Base-by-base conservation (phyloP, 225 moss, liverwort and hornwort genomes). In the Anthoceros angustus region DNA sequence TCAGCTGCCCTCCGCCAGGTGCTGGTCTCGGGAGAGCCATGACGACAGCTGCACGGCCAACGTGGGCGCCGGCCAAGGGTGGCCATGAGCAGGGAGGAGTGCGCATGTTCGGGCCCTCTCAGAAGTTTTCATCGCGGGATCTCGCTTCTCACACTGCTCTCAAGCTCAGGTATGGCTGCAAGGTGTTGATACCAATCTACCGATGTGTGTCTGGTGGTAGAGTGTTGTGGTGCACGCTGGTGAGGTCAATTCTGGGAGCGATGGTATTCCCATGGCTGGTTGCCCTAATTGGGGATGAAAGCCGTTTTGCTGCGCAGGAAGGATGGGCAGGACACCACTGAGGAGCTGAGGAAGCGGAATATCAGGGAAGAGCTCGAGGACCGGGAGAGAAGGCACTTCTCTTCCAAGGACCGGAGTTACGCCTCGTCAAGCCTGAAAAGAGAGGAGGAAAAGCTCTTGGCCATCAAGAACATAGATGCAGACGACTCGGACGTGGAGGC, bases 81-180 rank as follows among this genome's bases (percentile, higher is more conserved):
- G 94, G 94, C 46, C 84, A 85, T 77, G 94, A 94, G 80, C 94
- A 94, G 84, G 90, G 94, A 12, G 94, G 94, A 61, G 90, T 94
- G 80, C 94, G 94, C 61, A 94, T 94, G 94, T 94, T 90, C 32
- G 90, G 90, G 40, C 85, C 88, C 15, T 90, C 94, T 42, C 90
- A 94, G 79, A 94, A 94, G 71, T 94, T 80, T 26, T 94, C 94
- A 9, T 94, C 94, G 23, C 90, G 94, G 42, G 94, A 94, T 72
- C 87, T 94, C 40, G 94, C 94, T 26, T 94, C 94, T 55, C 94
- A 94, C 63, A 94, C 94, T 64, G 80, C 67, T 62, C 77, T 90
- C 10, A 94, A 90, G 72, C 87, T 86, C 64, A 86, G 88, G 87
- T 90, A 41, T 14, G 38, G 26, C 25, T 5, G 12, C 2, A 32